phyloP scores from a whole-genome alignment of 2,329 filamentous ascomycete genomes.

The Purpureocillium takamizusanense region DNA sequence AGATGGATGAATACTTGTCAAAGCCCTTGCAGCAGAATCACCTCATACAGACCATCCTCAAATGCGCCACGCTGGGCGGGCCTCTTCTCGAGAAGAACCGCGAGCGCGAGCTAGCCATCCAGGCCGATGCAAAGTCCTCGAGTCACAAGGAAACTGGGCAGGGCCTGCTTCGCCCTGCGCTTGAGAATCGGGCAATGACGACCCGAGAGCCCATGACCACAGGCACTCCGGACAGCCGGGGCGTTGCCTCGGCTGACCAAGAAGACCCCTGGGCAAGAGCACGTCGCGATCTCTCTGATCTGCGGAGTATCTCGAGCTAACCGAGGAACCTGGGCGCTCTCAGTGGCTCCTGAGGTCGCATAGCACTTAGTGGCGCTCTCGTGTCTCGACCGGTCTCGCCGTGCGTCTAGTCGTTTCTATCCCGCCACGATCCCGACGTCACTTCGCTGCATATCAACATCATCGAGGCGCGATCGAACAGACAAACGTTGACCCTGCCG shows the following conservation, averaged over 20 bases:
- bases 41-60: conserved; percentile 94
- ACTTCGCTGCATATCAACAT: too few relatives aligned
- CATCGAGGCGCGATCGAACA: too few relatives aligned
- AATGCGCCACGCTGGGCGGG: conserved; percentile 86
- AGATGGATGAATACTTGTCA: conserved; percentile 98
- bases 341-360: conserved; percentile 19
- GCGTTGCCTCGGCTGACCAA: conserved; percentile 36
- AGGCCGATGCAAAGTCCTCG: conserved; percentile 37
- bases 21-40: conserved; percentile 96
- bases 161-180: conserved; percentile 27
- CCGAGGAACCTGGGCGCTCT: conserved; percentile 6
- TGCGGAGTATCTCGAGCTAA: conserved; percentile 29
- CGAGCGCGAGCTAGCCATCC: conserved; percentile 47
- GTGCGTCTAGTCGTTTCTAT: too few relatives aligned
- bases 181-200: conserved; percentile 58
- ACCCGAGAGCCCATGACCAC: conserved; percentile 51
- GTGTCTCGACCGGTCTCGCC: too few relatives aligned
- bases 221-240: conserved; percentile 51
- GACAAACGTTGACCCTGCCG: too few relatives aligned
- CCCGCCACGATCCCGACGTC: too few relatives aligned
- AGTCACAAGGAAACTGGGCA: conserved; percentile 28
- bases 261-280: conserved; percentile 41
- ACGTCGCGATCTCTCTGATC: conserved; percentile 32
- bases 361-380: conserved; percentile 9
- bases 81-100: conserved; percentile 70